These are phyloP conservation scores for Teratosphaeria gauchensis DNA, from an alignment of 2,329 filamentous ascomycete genomes.

Conservation along the genomic window DNA sequence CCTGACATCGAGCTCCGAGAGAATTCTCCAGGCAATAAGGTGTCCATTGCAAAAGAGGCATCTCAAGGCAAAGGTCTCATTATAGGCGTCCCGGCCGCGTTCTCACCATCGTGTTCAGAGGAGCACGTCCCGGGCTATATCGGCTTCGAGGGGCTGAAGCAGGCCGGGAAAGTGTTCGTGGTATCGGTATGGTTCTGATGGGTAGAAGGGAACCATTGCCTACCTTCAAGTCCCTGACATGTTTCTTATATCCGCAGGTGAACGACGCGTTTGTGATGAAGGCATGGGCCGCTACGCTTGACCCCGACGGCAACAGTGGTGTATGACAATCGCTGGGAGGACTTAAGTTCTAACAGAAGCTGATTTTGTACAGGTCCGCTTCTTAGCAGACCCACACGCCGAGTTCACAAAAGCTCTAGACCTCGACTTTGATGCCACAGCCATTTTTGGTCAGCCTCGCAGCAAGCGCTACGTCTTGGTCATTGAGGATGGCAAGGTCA, in stretches of 20 bases:
- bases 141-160: conserved; percentile 64
- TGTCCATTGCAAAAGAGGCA: conserved; percentile 75
- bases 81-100: conserved; percentile 62
- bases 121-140: conserved; percentile 81
- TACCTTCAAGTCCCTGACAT: no score
- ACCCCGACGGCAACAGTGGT: conserved; percentile 63
- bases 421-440: conserved; percentile 66
- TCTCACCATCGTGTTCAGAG: conserved; percentile 31
- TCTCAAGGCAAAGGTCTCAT: conserved; percentile 65
- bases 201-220: conserved; percentile 17
- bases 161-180: conserved; percentile 77
- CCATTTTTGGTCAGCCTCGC: conserved; percentile 72
- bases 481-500: conserved; percentile 76
- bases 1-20: conserved; percentile 72
- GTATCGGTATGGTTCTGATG: conserved; percentile 34
- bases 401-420: conserved; percentile 77
- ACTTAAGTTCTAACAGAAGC: not conserved
- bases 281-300: conserved; percentile 71
- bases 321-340: conserved; percentile 42
- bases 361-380: conserved; percentile 58
- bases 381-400: conserved; percentile 72
- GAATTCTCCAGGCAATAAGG: conserved; percentile 80
- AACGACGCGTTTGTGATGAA: conserved; percentile 98
- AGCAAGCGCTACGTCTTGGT: conserved; percentile 83
- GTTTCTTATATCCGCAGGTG: conserved; percentile 40